Percentiles rank a stretch among this genome's conserved stretches.
Evolutionary conservation across 2,329 filamentous ascomycete genomes (phyloP).

Genomic region (Knoxdaviesia capensis): DNA sequence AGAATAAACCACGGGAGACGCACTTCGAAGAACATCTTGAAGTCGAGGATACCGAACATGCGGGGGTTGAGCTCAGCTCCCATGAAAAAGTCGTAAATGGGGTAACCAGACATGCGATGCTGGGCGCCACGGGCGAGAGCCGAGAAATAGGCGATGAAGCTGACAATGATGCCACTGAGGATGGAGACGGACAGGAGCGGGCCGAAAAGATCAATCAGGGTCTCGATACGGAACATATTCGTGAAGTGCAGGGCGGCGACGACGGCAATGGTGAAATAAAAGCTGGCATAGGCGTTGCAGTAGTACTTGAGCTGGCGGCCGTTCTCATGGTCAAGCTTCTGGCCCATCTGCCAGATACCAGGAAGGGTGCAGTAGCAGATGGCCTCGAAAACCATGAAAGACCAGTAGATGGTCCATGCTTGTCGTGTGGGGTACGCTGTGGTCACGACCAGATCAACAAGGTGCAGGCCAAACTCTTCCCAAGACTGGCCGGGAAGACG

Average conservation of each 20-base stretch:
- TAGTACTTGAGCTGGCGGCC: slow-evolving; percentile 85
- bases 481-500: slow-evolving; percentile 45
- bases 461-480: slow-evolving; percentile 48
- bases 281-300: slow-evolving; percentile 74
- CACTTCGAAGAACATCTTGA: slow-evolving; percentile 96
- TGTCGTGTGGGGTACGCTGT: slow-evolving; percentile 65
- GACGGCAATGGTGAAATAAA: slow-evolving; percentile 66
- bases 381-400: slow-evolving; percentile 70
- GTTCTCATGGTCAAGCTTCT: slow-evolving; percentile 62
- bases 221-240: slow-evolving; percentile 76
- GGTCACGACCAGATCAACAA: slow-evolving; percentile 56
- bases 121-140: slow-evolving; percentile 61
- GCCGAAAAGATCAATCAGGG: slow-evolving; percentile 85
- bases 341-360: slow-evolving; percentile 73
- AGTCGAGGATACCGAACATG: slow-evolving; percentile 71
- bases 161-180: slow-evolving; percentile 68
- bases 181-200: slow-evolving; percentile 86
- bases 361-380: slow-evolving; percentile 70
- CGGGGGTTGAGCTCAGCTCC: slow-evolving; percentile 77
- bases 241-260: slow-evolving; percentile 58
- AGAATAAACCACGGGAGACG: slow-evolving; percentile 85
- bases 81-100: slow-evolving; percentile 86
- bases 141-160: slow-evolving; percentile 69
- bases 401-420: slow-evolving; percentile 91
- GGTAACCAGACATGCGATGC: slow-evolving; percentile 80